A percentile compares a stretch with the other conserved stretches of the same genome.
Evolutionary conservation across 2,329 filamentous ascomycete species (phyloP).

Genomic region (Sporothrix pallida): DNA sequence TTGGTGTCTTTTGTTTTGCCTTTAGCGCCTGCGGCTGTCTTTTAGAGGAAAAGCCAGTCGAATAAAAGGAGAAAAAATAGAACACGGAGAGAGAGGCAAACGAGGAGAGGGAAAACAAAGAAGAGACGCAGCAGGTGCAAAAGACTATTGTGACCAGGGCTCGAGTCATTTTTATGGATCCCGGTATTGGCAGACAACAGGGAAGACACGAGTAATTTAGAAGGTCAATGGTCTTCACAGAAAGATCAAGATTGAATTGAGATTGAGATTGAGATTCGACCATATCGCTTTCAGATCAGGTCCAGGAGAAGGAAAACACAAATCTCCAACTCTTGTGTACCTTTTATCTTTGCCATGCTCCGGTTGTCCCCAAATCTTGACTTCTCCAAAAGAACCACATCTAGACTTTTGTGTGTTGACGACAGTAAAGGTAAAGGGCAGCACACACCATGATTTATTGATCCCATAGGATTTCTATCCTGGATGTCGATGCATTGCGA

Average conservation of each 20-base stretch:
- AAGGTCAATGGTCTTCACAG: not conserved
- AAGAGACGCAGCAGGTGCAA: not conserved
- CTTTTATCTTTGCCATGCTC: too few species aligned
- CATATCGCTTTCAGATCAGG: not conserved
- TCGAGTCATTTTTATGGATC: conserved; percentile 13
- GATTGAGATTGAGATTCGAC: not conserved
- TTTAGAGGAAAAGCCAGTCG: not conserved
- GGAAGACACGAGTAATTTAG: not conserved
- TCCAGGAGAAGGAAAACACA: not conserved
- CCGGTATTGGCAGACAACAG: not conserved
- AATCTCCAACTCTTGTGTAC: not conserved
- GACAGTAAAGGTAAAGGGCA: not conserved
- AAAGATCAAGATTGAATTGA: not conserved
- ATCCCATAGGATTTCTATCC: not conserved
- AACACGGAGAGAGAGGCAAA: too few species aligned
- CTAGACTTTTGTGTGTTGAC: not conserved
- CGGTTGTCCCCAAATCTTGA: not conserved
- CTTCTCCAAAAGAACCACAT: not conserved
- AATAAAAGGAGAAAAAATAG: not conserved
- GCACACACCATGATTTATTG: not conserved
- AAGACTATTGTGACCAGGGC: not conserved
- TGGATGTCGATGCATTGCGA: not conserved
- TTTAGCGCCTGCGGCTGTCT: not conserved
- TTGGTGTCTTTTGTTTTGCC: not conserved
- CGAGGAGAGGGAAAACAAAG: not conserved